Conservation (phyloP, 371 early-diverging fungal genomes). For the Cokeromyces recurvatus region DNA sequence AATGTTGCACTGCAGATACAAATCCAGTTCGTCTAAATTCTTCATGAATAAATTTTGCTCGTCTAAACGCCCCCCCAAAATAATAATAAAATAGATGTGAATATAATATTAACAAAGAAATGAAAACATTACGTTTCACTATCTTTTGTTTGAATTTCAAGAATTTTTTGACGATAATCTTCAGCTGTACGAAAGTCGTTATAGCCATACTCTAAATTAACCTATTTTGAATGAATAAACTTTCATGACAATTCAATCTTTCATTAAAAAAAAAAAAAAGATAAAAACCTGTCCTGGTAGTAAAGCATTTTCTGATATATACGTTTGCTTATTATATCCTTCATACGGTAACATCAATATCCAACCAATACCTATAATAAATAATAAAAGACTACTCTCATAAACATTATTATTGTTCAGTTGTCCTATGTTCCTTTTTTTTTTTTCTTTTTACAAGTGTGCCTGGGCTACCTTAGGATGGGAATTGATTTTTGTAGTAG, state of each 20-base stretch:
- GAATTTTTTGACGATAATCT: constrained; percentile 34
- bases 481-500: constrained; percentile 15
- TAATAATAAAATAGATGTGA: no score
- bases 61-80: constrained; percentile 37
- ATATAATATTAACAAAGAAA: no score
- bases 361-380: constrained; percentile 47
- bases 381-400: constrained; percentile 38
- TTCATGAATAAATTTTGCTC: constrained; percentile 45
- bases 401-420: neutral
- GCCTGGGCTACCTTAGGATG: constrained; percentile 14
- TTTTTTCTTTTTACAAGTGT: neutral
- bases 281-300: constrained; percentile 75
- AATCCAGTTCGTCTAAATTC: constrained; percentile 57
- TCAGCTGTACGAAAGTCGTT: constrained; percentile 50
- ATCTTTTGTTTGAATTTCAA: constrained; percentile 17
- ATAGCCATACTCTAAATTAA: constrained; percentile 48
- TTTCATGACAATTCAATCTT: neutral
- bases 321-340: constrained; percentile 52
- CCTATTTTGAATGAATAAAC: constrained; percentile 26
- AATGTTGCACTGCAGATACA: constrained; percentile 54
- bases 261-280: neutral
- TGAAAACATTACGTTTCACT: constrained; percentile 28
- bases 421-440: neutral
- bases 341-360: constrained; percentile 49
- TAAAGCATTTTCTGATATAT: constrained; percentile 82